Evolutionary conservation across 148 eudicot genomes (phyloP), one percentile per base, ranked within the genome.

Genomic region (Simmondsia chinensis): DNA sequence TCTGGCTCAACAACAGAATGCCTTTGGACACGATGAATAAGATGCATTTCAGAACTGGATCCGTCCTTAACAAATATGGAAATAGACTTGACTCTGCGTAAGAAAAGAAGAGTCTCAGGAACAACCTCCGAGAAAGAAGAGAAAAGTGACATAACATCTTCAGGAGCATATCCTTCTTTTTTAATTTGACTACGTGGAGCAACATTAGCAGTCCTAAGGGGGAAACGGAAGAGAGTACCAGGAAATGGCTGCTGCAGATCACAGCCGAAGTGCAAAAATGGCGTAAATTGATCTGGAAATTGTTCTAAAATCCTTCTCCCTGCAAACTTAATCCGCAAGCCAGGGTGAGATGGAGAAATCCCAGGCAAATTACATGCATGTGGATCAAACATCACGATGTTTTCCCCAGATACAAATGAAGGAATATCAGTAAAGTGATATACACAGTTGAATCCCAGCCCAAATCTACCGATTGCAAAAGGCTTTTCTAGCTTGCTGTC

Each of bases 231-330:
- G 48, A 91, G 99, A 8, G 99, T 91, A 14, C 99, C 99, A 35
- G 96, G 83, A 77, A 79, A 86, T 34, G 80, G 63, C 38, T 75
- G 70, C 50, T 82, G 84, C 66, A 91, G 65, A 63, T 91, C 95
- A 59, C 99, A 91, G 21, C 95, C 99, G 57, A 91, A 91, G 68
- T 79, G 76, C 55, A 86, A 64, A 59, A 82, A 91, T 20, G 99
- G 99, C 42, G 96, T 66, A 73, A 91, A 91, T 43, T 91, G 99
- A 65, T 91, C 99, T n/a, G 99, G 99, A 68, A 91, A 91, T 49
- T 91, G 99, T 52, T 86, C 99, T 66, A 91, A 64, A 56, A 91
- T 77, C 47, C 54, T 70, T 64, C 76, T 82, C 29, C 96, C 96
- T n/a, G 38, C 79, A 66, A 79, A 91, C 67, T 83, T 77, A 41